Evolutionary conservation across 1,284 basidiomycete species (phyloP).

Genomic region (Ceratobasidium sp.): DNA sequence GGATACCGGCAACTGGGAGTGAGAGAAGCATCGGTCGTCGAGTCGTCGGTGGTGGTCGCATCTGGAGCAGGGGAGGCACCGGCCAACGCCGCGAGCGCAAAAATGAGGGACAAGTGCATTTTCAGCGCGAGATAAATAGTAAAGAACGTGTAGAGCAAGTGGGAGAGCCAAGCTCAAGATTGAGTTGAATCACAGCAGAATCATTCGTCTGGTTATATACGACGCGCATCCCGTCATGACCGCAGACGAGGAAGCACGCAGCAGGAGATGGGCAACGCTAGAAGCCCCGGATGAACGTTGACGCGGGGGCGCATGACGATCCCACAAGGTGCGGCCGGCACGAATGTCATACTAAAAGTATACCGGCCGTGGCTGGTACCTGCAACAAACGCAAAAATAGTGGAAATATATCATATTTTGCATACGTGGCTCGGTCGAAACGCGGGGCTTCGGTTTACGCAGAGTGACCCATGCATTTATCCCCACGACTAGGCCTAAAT

Average conservation of each 20-base stretch:
- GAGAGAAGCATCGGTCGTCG: neutral
- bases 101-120: constrained; percentile 35
- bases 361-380: neutral
- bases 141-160: neutral
- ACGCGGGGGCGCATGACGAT: constrained; percentile 6
- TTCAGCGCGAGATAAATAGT: neutral
- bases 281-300: constrained; percentile 35
- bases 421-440: neutral
- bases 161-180: neutral
- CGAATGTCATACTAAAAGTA: neutral
- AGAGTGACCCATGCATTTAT: too few relatives aligned
- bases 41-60: neutral
- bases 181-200: neutral
- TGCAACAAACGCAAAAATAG: neutral
- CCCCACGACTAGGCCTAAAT: neutral
- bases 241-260: constrained; percentile 1
- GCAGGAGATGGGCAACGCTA: neutral
- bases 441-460: neutral
- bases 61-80: constrained; percentile 16
- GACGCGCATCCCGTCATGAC: neutral
- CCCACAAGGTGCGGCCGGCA: neutral
- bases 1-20: constrained; percentile 10
- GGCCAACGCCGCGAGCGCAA: neutral
- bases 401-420: neutral
- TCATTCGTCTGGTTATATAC: constrained; percentile 16